Evolutionary conservation across 148 eudicot species (phyloP), one percentile per base, ranked within the genome.

Genomic region (Oxyria digyna): DNA sequence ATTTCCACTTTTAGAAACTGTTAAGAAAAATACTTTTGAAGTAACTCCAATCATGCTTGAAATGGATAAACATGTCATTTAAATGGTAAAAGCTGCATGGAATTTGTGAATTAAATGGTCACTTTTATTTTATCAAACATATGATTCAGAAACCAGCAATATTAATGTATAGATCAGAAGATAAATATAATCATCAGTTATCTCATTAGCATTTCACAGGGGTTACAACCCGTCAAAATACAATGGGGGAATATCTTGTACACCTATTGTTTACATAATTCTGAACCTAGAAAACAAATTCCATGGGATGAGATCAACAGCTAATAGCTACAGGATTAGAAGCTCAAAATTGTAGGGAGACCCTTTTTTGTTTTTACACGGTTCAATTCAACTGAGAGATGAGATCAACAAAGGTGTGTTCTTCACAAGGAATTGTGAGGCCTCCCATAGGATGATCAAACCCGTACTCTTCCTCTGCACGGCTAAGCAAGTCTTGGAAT

Each of bases 401-500:
- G 29, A 52, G 59, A 52, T 52, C 31, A 20, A 1, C 27, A 52
- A 52, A 52, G 59, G 29, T 52, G 1, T 52, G 59, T 83, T 83
- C 83, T 27, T 83, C 74, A 50, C 87, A 83, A 46, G 87, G 87
- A 66, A 85, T 78, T 1, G 85, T 81, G 33, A 85, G 73, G 17
- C 89, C 89, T 21, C 59, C 59, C 85, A 77, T 85, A n/a, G 79
- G 82, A 45, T 85, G 82, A 67, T 79, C 76, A 45, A 83, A 85
- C 33, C 89, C 89, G 24, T 83, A 85, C 74, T 86, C 87, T 32
- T 86, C 87, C 46, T 81, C 90, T 18, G 90, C 90, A 15, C 65
- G 77, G 12, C 63, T 73, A 10, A 83, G 82, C 13, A 83, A 80
- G 43, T 14, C 78, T 41, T 83, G 87, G 40, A 83, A 83, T 69